Base-by-base conservation (phyloP, 352 stramenopile species). In the Ophiocytium majus region DNA sequence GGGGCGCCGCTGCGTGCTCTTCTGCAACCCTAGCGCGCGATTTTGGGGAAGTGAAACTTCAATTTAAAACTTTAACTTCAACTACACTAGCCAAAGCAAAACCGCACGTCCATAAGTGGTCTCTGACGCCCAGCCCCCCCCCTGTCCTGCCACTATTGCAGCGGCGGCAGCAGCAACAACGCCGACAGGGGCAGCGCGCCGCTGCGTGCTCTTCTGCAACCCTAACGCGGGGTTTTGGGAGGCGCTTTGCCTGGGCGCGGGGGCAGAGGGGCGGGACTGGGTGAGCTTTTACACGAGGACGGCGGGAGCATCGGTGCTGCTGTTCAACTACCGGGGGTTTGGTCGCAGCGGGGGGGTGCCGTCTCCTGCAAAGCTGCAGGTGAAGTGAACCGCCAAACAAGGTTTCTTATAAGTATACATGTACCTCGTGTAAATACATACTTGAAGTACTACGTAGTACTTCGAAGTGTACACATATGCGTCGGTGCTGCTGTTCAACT, bases 131-230 rank as follows among this genome's bases (percentile, higher is more conserved):
- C n/a, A n/a, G n/a, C n/a, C n/a, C n/a, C n/a, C n/a, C n/a, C n/a
- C n/a, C n/a, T n/a, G n/a, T n/a, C n/a, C n/a, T n/a, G n/a, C n/a
- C n/a, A n/a, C n/a, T n/a, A n/a, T n/a, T n/a, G n/a, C n/a, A n/a
- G n/a, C n/a, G n/a, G n/a, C n/a, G n/a, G n/a, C n/a, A n/a, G n/a
- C n/a, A n/a, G n/a, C n/a, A n/a, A n/a, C n/a, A n/a, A n/a, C n/a
- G n/a, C n/a, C n/a, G n/a, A n/a, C n/a, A n/a, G n/a, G n/a, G n/a
- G n/a, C n/a, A n/a, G n/a, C n/a, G n/a, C n/a, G n/a, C n/a, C n/a
- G n/a, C n/a, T n/a, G n/a, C n/a, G n/a, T 88, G 66, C 79, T 88
- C 50, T 88, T 88, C 28, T 88, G 84, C 84, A 88, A 88, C 76
- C 84, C 84, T n/a, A 88, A 88, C 49, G 84, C 84, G 36, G 84